Conservation (phyloP, 2,329 filamentous ascomycete species). For the Colletotrichum shisoi region DNA sequence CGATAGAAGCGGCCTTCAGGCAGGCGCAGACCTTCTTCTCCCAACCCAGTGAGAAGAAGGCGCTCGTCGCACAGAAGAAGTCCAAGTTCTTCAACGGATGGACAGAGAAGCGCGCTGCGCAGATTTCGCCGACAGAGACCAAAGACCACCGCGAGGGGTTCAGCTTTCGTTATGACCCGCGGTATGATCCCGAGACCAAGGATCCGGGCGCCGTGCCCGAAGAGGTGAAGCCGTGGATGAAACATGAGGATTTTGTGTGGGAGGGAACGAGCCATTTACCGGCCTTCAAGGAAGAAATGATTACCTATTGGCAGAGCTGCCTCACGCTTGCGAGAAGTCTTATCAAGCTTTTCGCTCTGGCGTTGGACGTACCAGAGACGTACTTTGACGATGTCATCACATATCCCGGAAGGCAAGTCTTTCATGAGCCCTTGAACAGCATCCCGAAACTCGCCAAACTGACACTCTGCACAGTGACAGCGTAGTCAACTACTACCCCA, state of each 20-base stretch:
- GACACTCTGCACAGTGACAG: conserved; percentile 28
- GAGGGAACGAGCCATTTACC: conserved; percentile 39
- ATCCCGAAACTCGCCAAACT: neutral
- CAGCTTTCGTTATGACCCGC: conserved; percentile 51
- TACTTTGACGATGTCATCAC: conserved; percentile 41
- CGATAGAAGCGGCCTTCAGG: conserved; percentile 43
- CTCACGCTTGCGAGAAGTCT: conserved; percentile 43
- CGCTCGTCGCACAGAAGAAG: conserved; percentile 41
- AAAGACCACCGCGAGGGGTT: conserved; percentile 46
- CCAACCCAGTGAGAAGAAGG: conserved; percentile 45
- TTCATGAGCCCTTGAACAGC: too few species aligned
- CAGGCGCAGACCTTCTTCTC: conserved; percentile 45
- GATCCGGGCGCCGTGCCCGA: conserved; percentile 40
- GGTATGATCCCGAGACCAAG: conserved; percentile 54
- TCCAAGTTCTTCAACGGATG: conserved; percentile 52
- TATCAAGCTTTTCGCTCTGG: conserved; percentile 42
- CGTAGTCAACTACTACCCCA: conserved; percentile 57
- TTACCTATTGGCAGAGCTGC: conserved; percentile 40
- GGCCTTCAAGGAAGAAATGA: conserved; percentile 37
- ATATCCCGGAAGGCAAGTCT: conserved; percentile 37
- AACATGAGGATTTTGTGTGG: conserved; percentile 40
- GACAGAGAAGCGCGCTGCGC: conserved; percentile 40
- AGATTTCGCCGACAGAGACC: conserved; percentile 46
- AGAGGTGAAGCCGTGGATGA: conserved; percentile 38
- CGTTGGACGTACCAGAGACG: conserved; percentile 40